Conservation (phyloP, 768 basidiomycete genomes). For the Pisolithus orientalis region DNA sequence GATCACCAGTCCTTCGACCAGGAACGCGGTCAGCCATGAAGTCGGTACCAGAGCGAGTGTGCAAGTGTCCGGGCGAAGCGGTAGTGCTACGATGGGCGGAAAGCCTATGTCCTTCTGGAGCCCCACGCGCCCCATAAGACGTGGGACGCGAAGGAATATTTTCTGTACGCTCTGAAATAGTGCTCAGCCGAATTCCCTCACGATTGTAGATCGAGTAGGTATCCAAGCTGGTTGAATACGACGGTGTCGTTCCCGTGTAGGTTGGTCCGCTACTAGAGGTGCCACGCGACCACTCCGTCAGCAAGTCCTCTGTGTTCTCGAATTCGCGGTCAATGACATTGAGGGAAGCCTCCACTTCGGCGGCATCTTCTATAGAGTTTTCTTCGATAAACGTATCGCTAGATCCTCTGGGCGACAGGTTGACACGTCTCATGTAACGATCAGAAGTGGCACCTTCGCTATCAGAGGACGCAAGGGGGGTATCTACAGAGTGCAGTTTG, state of each 20-base stretch:
- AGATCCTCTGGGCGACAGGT: conserved; percentile 46
- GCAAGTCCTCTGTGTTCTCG: conserved; percentile 56
- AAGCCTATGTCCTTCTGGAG: conserved; percentile 41
- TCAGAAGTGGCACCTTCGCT: conserved; percentile 39
- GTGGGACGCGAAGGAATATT: conserved; percentile 53
- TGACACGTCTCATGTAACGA: conserved; percentile 45
- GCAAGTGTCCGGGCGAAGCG: conserved; percentile 34
- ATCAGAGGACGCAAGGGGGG: conserved; percentile 44
- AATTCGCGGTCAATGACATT: conserved; percentile 63
- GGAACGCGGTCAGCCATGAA: conserved; percentile 44
- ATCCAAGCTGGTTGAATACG: conserved; percentile 32
- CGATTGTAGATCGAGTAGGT: conserved; percentile 34
- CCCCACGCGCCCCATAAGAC: conserved; percentile 30
- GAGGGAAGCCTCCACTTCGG: conserved; percentile 63
- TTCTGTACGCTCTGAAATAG: conserved; percentile 75
- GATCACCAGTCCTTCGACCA: conserved; percentile 55
- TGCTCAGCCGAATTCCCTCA: conserved; percentile 53
- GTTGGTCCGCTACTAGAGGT: conserved; percentile 28
- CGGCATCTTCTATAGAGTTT: conserved; percentile 38
- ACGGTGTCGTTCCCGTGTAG: conserved; percentile 27
- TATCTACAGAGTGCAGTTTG: conserved; percentile 27
- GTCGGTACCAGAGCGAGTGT: conserved; percentile 57
- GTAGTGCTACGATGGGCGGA: conserved; percentile 37
- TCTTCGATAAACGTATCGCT: conserved; percentile 57
- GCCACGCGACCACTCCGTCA: conserved; percentile 59